phyloP scores from a whole-genome alignment of 2,329 filamentous ascomycete genomes.

The Hypoxylon rubiginosum region DNA sequence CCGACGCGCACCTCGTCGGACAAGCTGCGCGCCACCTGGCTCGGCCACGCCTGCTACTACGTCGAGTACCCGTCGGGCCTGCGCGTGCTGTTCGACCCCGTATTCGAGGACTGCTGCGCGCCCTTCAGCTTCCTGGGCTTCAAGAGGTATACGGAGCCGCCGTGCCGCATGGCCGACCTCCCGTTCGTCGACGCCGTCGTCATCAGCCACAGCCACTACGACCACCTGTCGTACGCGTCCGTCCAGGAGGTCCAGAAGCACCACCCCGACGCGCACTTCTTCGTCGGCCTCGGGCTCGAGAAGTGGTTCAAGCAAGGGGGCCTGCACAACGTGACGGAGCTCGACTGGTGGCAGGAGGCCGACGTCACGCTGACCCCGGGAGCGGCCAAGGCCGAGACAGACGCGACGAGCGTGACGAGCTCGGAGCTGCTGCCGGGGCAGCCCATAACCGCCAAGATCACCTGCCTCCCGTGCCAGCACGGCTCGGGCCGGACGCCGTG shows the following conservation, averaged over 20 bases:
- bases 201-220: conserved; percentile 93
- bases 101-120: conserved; percentile 89
- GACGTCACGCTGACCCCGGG: conserved; percentile 72
- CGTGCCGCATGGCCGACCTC: conserved; percentile 83
- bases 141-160: conserved; percentile 81
- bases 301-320: conserved; percentile 82
- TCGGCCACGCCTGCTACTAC: conserved; percentile 94
- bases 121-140: conserved; percentile 79
- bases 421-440: conserved; percentile 49
- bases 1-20: conserved; percentile 66
- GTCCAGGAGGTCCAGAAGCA: conserved; percentile 77
- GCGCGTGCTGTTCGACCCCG: conserved; percentile 91
- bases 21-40: conserved; percentile 87
- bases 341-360: conserved; percentile 95
- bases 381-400: conserved; percentile 40
- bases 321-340: conserved; percentile 82
- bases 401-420: conserved; percentile 48
- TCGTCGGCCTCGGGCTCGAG: conserved; percentile 86
- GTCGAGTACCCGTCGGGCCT: conserved; percentile 90
- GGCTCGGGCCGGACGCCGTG: conserved; percentile 76
- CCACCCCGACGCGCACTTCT: conserved; percentile 86
- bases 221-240: conserved; percentile 85
- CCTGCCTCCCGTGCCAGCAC: conserved; percentile 88
- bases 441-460: conserved; percentile 78
- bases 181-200: conserved; percentile 82